Evolutionary conservation across 1,139 yeast genomes (phyloP), one percentile per base, ranked within the genome.

Genomic region (Candida pseudoviswanathii): DNA sequence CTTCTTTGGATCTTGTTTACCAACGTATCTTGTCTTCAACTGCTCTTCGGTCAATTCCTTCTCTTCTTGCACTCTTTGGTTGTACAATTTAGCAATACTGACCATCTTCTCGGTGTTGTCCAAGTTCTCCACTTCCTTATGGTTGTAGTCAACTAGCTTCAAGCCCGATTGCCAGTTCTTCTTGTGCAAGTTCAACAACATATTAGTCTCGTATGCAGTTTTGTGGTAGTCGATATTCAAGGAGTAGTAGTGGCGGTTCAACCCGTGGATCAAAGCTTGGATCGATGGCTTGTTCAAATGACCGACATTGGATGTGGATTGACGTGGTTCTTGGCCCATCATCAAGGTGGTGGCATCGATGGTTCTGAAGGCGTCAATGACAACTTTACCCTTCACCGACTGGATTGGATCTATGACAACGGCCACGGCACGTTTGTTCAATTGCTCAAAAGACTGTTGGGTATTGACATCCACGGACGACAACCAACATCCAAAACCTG

Each of bases 401-500:
- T 95, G 99, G 60, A 94, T 90, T 42, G 99, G 99, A 69, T 94
- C 99, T 56, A 94, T 86, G 42, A 94, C 99, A 41, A 94, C 98
- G 0, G 99, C 99, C 40, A 94, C 98, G 0, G 98, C 96, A 61
- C 98, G 79, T 58, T 85, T 88, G 66, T 92, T 92, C 67, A 95
- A 83, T 70, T 92, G 98, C 66, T 94, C 99, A 68, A 94, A 95
- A 42, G 96, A 89, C 67, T 94, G 97, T 65, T 94, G 99, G 2
- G 99, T 94, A 66, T 91, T 91, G 52, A 95, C 96, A 80, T 94
- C 99, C 39, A 94, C 98, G 25, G 95, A 85, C 5, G 97, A 91
- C 61, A 94, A 80, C 98, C 99, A 94, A 75, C 99, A 94, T n/a
- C 99, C 99, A 67, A 92, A 94, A 22, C 99, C 99, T 2, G 99